phyloP scores from a whole-genome alignment of 495 filamentous ascomycete species.

The Aspergillus avenaceus region DNA sequence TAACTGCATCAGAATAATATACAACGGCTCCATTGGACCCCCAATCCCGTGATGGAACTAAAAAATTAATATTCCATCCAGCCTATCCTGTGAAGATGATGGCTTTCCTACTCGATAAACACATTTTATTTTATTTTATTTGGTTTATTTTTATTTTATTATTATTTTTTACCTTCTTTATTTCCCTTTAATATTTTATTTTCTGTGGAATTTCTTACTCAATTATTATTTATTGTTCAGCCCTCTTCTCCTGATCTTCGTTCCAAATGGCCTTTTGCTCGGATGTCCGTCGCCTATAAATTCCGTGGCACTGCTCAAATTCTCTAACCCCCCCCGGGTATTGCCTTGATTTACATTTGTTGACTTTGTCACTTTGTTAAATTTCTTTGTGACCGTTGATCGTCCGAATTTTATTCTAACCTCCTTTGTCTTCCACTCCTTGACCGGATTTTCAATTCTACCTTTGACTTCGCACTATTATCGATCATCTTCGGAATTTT shows the following conservation, averaged over 20 bases:
- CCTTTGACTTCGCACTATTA: too few relatives aligned
- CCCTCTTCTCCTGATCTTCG: constrained; percentile 1
- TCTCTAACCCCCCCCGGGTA: not conserved
- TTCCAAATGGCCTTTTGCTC: not conserved
- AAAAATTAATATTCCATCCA: constrained; percentile 9
- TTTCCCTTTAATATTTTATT: constrained; percentile 1
- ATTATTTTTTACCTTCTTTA: constrained; percentile 4
- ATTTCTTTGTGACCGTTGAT: constrained; percentile 8
- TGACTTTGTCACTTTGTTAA: not conserved
- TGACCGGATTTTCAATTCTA: constrained; percentile 1
- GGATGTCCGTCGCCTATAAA: constrained; percentile 5
- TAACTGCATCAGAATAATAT: constrained; percentile 11
- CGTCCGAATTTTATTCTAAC: constrained; percentile 6
- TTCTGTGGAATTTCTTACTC: not conserved
- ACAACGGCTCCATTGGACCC: constrained; percentile 10
- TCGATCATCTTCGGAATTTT: constrained; percentile 6
- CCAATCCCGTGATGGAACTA: constrained; percentile 13
- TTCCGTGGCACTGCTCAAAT: not conserved
- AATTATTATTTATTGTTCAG: not conserved
- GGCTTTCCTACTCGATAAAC: not conserved
- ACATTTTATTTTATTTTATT: constrained; percentile 7
- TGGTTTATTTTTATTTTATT: constrained; percentile 4
- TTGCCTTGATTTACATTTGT: constrained; percentile 1
- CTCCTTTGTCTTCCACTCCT: not conserved
- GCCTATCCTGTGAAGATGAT: not conserved